Conservation (phyloP, 23 red algal genomes). For the Gracilariopsis chorda region DNA sequence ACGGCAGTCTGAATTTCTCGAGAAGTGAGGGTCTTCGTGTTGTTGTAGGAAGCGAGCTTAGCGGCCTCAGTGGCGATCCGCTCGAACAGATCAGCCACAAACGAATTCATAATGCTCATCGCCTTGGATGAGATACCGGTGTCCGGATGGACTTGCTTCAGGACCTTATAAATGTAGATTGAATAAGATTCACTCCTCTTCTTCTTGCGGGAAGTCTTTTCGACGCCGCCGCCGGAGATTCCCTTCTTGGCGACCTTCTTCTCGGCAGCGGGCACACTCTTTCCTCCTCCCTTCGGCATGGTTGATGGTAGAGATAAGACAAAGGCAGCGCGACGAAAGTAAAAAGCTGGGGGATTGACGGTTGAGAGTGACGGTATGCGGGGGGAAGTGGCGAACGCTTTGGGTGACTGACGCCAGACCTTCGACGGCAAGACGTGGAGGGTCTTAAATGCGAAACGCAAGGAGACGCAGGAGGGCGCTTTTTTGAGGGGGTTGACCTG, state of each 20-base stretch:
- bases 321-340: not conserved
- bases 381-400: not conserved
- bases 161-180: constrained; percentile 99
- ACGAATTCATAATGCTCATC: constrained; percentile 99
- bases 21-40: constrained; percentile 98
- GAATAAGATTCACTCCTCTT: constrained; percentile 96
- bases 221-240: constrained; percentile 43
- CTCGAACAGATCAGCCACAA: constrained; percentile 98
- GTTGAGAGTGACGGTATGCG: not conserved
- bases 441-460: constrained; percentile 8
- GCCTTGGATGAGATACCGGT: constrained; percentile 99
- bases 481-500: constrained; percentile 6
- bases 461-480: not conserved
- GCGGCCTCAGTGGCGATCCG: constrained; percentile 90
- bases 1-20: constrained; percentile 99
- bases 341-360: not conserved
- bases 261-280: constrained; percentile 91
- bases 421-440: not conserved
- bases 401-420: too few species aligned
- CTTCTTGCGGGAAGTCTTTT: constrained; percentile 85
- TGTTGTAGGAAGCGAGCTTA: constrained; percentile 95
- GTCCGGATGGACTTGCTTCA: constrained; percentile 99
- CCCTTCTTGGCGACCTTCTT: constrained; percentile 96
- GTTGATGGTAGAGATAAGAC: not conserved
- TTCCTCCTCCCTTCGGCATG: constrained; percentile 91